Evolutionary conservation across 1,284 basidiomycete species (phyloP).

Genomic region (Ceratobasidium sp.): DNA sequence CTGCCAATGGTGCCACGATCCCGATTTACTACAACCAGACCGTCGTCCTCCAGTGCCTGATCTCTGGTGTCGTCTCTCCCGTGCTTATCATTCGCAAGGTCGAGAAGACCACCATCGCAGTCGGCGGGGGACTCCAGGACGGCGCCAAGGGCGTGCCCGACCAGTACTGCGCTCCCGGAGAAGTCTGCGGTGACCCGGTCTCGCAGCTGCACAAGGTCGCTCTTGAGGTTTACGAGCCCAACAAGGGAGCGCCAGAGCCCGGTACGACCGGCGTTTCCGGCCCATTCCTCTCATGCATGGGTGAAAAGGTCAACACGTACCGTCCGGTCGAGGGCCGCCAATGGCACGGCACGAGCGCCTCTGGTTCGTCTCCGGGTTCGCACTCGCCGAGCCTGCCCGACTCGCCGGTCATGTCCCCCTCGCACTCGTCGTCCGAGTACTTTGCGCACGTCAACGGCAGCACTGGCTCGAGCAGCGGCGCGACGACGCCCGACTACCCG

Average conservation of each 20-base stretch:
- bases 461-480: constrained; percentile 55
- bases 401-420: constrained; percentile 70
- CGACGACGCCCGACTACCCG: constrained; percentile 56
- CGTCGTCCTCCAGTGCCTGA: constrained; percentile 91
- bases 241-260: constrained; percentile 69
- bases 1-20: constrained; percentile 76
- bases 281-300: constrained; percentile 84
- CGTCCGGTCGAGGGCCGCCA: constrained; percentile 80
- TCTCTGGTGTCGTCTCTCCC: constrained; percentile 91
- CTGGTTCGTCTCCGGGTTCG: constrained; percentile 56
- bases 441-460: constrained; percentile 57
- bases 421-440: constrained; percentile 65
- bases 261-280: constrained; percentile 76
- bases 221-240: constrained; percentile 82
- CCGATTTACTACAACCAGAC: constrained; percentile 96
- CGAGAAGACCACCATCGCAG: constrained; percentile 86
- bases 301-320: constrained; percentile 86
- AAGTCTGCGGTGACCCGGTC: constrained; percentile 90
- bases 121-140: constrained; percentile 84
- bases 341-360: constrained; percentile 60
- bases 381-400: constrained; percentile 65
- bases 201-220: constrained; percentile 95
- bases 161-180: constrained; percentile 78
- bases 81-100: constrained; percentile 92
- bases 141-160: constrained; percentile 82